These are phyloP conservation scores for Calonectria pteridis DNA, from an alignment of 2,329 filamentous ascomycete genomes.

Conservation along the genomic window DNA sequence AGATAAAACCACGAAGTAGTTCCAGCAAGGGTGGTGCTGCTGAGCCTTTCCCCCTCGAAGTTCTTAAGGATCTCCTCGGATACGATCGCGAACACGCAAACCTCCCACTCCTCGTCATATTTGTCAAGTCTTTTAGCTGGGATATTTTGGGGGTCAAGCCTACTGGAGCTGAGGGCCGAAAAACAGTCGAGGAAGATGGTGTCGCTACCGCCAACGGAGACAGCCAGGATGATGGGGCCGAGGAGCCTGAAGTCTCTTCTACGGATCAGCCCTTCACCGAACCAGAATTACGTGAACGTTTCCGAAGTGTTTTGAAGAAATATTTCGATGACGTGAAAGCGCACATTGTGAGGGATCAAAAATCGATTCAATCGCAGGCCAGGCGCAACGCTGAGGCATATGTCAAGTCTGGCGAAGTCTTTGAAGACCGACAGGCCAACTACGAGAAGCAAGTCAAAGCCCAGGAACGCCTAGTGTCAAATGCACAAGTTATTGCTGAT, in stretches of 20 bases:
- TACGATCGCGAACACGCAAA: conserved; percentile 95
- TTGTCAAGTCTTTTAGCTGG: conserved; percentile 97
- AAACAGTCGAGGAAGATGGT: conserved; percentile 85
- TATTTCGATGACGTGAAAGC: conserved; percentile 95
- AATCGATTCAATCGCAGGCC: conserved; percentile 86
- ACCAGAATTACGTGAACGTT: conserved; percentile 84
- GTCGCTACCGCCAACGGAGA: conserved; percentile 61
- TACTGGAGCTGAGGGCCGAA: conserved; percentile 81
- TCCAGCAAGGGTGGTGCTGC: conserved; percentile 72
- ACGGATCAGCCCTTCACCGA: conserved; percentile 81
- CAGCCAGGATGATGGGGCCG: conserved; percentile 55
- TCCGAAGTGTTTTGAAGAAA: conserved; percentile 84
- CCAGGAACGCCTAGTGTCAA: conserved; percentile 89
- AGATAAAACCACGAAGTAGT: conserved; percentile 66
- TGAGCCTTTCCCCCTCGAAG: conserved; percentile 95
- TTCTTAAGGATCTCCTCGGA: conserved; percentile 95
- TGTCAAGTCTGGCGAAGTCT: conserved; percentile 97
- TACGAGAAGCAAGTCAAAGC: conserved; percentile 94
- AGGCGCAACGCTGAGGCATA: conserved; percentile 98
- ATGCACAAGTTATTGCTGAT: conserved; percentile 92
- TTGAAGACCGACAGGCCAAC: conserved; percentile 95
- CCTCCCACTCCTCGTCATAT: conserved; percentile 90
- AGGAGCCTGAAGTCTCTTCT: conserved; percentile 41
- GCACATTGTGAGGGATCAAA: conserved; percentile 92
- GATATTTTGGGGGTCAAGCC: conserved; percentile 88